Percentiles rank a stretch among this genome's conserved stretches.
These are phyloP conservation scores for Colletotrichum navitas DNA, from an alignment of 2,329 filamentous ascomycete genomes.

Conservation along the genomic window DNA sequence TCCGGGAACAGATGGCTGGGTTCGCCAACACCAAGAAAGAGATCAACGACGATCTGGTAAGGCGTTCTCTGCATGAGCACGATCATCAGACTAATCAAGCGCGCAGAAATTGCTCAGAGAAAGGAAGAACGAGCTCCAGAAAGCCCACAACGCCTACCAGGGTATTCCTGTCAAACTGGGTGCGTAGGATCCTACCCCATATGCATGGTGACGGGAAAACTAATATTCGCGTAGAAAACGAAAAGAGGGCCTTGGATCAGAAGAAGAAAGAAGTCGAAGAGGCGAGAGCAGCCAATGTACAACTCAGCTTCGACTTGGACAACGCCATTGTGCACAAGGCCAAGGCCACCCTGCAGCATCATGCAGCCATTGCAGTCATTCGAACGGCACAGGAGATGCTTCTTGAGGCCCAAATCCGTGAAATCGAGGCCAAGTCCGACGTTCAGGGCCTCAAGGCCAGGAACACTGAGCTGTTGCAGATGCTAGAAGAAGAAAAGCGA, in stretches of 20 bases:
- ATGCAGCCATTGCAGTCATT: conserved; percentile 73
- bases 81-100: conserved; percentile 43
- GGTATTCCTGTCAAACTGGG: conserved; percentile 79
- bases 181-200: conserved; percentile 53
- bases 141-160: conserved; percentile 72
- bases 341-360: conserved; percentile 63
- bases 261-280: conserved; percentile 58
- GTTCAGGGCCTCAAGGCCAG: conserved; percentile 74
- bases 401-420: conserved; percentile 76
- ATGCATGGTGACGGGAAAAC: neutral
- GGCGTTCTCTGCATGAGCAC: conserved; percentile 24
- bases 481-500: conserved; percentile 61
- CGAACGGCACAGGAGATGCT: conserved; percentile 72
- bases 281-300: conserved; percentile 60
- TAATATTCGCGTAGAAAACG: conserved; percentile 44
- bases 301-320: conserved; percentile 68
- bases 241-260: conserved; percentile 49
- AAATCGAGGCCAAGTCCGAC: conserved; percentile 88
- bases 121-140: conserved; percentile 78
- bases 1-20: conserved; percentile 56
- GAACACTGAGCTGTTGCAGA: conserved; percentile 69
- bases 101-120: conserved; percentile 62
- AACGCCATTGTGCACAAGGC: conserved; percentile 68
- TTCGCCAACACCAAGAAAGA: conserved; percentile 44
- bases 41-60: conserved; percentile 48